Percentiles rank a stretch among this genome's conserved stretches.
Conservation (phyloP, 352 stramenopile genomes). For the Phytophthora macrochlamydospora region DNA sequence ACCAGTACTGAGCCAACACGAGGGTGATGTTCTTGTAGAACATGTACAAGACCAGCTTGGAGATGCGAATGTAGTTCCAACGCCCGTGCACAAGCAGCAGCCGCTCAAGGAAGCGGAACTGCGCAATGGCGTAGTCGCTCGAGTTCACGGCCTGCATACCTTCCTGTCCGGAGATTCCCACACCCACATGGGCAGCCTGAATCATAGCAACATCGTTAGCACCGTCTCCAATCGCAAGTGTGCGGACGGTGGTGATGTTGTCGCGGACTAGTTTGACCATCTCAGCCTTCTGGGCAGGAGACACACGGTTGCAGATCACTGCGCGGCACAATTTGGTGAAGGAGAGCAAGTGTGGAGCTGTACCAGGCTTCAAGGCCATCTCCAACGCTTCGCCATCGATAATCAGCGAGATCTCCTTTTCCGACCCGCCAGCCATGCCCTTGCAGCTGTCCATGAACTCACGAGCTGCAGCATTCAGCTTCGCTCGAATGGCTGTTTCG, state of each 20-base stretch:
- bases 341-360: slow-evolving; percentile 59
- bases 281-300: slow-evolving; percentile 84
- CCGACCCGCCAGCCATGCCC: slow-evolving; percentile 37
- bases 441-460: slow-evolving; percentile 57
- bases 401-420: slow-evolving; percentile 63
- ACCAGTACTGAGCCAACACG: slow-evolving; percentile 90
- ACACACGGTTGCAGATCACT: slow-evolving; percentile 88
- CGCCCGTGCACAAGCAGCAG: slow-evolving; percentile 92
- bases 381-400: slow-evolving; percentile 82
- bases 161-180: slow-evolving; percentile 95
- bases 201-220: slow-evolving; percentile 97
- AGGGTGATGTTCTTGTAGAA: slow-evolving; percentile 96
- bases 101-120: slow-evolving; percentile 93
- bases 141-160: slow-evolving; percentile 95
- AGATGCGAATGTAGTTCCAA: slow-evolving; percentile 92
- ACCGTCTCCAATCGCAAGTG: slow-evolving; percentile 92
- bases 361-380: slow-evolving; percentile 54
- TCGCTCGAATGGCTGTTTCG: slow-evolving; percentile 70
- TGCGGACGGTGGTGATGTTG: slow-evolving; percentile 60
- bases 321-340: slow-evolving; percentile 73
- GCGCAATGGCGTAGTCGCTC: slow-evolving; percentile 93
- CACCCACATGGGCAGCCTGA: slow-evolving; percentile 91
- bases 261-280: slow-evolving; percentile 76
- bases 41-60: slow-evolving; percentile 92
- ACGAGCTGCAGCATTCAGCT: slow-evolving; percentile 43